Percentiles rank a stretch among this genome's conserved stretches.
Conservation (phyloP, 2,329 filamentous ascomycete species). For the Stagonosporopsis vannaccii region DNA sequence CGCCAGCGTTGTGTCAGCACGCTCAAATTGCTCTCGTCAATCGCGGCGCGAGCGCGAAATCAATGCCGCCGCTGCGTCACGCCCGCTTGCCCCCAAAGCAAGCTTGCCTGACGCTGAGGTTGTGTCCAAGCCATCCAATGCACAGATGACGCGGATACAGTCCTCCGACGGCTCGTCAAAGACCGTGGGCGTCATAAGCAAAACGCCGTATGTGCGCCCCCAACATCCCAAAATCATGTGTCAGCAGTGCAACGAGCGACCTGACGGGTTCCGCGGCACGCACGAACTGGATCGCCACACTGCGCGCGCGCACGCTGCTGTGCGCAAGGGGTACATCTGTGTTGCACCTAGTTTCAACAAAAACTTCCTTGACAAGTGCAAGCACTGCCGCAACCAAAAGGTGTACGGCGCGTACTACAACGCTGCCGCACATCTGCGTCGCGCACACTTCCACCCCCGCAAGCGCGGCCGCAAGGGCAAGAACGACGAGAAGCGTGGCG, state of each 20-base stretch:
- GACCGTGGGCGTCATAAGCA: slow-evolving; percentile 59
- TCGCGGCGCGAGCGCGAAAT: slow-evolving; percentile 59
- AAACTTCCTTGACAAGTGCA: slow-evolving; percentile 80
- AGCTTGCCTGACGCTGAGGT: slow-evolving; percentile 30
- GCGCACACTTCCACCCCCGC: slow-evolving; percentile 83
- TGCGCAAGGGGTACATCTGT: slow-evolving; percentile 69
- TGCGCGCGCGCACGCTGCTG: slow-evolving; percentile 69
- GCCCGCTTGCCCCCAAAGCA: slow-evolving; percentile 59
- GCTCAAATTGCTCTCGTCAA: slow-evolving; percentile 55
- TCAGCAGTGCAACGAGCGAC: slow-evolving; percentile 71
- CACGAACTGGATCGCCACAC: slow-evolving; percentile 70
- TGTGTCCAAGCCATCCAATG: slow-evolving; percentile 46
- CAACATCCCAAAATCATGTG: slow-evolving; percentile 77
- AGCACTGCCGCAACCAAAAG: slow-evolving; percentile 79
- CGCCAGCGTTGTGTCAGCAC: slow-evolving; percentile 55
- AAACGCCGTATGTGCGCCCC: slow-evolving; percentile 67
- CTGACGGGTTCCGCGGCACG: slow-evolving; percentile 82
- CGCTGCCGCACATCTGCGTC: slow-evolving; percentile 85
- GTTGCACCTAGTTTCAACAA: slow-evolving; percentile 65
- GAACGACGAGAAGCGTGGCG: slow-evolving; percentile 66
- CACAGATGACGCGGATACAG: slow-evolving; percentile 60
- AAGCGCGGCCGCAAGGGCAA: slow-evolving; percentile 65
- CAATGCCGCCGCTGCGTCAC: slow-evolving; percentile 55
- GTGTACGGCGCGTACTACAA: slow-evolving; percentile 94
- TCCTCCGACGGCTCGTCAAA: slow-evolving; percentile 62